phyloP scores from a whole-genome alignment of 176 grass and related monocot species.

The Lolium multiflorum region DNA sequence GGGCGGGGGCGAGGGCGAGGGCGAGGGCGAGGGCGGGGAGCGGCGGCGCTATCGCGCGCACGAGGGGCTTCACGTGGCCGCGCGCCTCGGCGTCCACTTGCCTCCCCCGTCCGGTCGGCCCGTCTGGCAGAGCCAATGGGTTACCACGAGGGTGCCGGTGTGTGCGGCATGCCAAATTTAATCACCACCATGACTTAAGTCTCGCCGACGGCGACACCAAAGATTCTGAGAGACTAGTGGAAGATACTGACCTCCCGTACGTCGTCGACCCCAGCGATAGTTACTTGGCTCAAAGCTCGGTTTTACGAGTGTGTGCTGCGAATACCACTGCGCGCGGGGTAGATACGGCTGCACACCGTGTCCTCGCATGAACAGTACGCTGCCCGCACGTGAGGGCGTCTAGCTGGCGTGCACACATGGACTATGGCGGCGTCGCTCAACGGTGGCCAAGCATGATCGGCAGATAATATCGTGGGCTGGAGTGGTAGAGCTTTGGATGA shows the following conservation, averaged over 20 bases:
- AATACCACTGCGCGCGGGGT: no score
- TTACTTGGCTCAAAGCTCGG: not conserved
- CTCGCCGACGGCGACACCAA: not conserved
- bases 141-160: not conserved
- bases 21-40: no score
- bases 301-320: no score
- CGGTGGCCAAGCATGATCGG: not conserved
- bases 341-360: not conserved
- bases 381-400: slow-evolving; percentile 3
- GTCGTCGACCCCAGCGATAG: not conserved
- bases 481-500: not conserved
- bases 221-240: not conserved
- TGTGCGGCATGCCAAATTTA: not conserved
- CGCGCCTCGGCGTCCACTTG: not conserved
- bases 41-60: not conserved
- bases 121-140: not conserved
- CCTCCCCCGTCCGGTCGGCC: not conserved
- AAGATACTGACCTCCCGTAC: not conserved
- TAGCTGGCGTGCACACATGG: not conserved
- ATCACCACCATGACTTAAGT: not conserved
- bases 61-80: slow-evolving; percentile 49
- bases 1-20: not conserved
- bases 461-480: not conserved
- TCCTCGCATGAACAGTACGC: not conserved
- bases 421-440: not conserved